Conservation (phyloP, 176 grass and related monocot genomes). For the Musa acuminata region DNA sequence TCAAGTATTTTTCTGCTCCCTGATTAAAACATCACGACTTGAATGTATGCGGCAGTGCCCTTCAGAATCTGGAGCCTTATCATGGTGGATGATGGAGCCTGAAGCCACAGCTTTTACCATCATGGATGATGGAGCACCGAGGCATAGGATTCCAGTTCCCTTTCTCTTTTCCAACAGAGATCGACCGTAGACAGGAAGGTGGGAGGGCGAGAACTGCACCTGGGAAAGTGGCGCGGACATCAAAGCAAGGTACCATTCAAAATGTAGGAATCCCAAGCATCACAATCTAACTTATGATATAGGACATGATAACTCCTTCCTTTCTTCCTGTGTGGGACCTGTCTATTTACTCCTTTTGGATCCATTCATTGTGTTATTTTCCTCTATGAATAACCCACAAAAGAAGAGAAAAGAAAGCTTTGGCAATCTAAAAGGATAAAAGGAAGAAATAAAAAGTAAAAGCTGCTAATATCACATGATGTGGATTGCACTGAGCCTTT, state of each 20-base stretch:
- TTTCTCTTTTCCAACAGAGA: not conserved
- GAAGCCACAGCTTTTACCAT: not conserved
- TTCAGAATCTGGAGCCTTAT: too few relatives aligned
- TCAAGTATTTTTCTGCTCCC: too few relatives aligned
- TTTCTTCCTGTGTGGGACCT: not conserved
- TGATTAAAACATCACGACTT: too few relatives aligned
- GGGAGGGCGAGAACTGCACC: not conserved
- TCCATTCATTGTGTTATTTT: not conserved
- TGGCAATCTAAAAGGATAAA: too few relatives aligned
- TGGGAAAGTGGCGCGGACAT: not conserved
- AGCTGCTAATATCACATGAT: too few relatives aligned
- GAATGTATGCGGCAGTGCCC: too few relatives aligned
- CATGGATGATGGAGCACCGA: not conserved
- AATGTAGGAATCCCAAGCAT: conserved; percentile 10
- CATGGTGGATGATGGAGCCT: too few relatives aligned
- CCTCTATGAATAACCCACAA: not conserved
- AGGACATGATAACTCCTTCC: not conserved
- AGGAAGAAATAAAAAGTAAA: too few relatives aligned
- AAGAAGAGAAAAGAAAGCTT: too few relatives aligned
- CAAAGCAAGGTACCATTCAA: conserved; percentile 2
- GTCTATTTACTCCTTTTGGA: not conserved
- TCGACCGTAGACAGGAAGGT: not conserved
- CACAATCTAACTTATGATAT: not conserved
- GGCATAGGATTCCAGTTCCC: not conserved
- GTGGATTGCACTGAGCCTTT: too few relatives aligned